Percentiles rank a stretch among this genome's conserved stretches.
Evolutionary conservation across 2,329 filamentous ascomycete genomes (phyloP).

Genomic region (Coniochaeta hoffmannii): DNA sequence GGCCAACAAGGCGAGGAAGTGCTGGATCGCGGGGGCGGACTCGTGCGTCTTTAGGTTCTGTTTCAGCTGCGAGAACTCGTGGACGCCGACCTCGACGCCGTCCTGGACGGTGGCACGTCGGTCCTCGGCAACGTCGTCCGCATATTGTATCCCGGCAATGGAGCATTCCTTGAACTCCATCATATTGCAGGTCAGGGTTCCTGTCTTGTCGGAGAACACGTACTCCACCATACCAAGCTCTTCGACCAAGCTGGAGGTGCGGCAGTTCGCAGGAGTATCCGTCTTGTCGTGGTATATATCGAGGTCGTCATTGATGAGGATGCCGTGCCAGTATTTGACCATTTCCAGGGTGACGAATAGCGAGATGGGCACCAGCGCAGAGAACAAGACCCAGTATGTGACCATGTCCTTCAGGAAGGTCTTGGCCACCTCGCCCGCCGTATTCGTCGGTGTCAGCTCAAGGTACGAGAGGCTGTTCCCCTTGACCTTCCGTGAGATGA

Average conservation of each 20-base stretch:
- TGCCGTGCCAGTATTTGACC: slow-evolving; percentile 97
- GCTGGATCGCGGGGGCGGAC: slow-evolving; percentile 50
- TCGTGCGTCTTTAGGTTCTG: slow-evolving; percentile 58
- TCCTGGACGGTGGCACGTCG: slow-evolving; percentile 73
- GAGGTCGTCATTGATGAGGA: slow-evolving; percentile 92
- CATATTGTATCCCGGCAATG: slow-evolving; percentile 90
- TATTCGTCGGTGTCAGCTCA: slow-evolving; percentile 53
- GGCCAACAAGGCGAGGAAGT: slow-evolving; percentile 80
- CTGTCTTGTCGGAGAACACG: slow-evolving; percentile 97
- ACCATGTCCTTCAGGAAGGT: slow-evolving; percentile 93
- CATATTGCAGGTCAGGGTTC: slow-evolving; percentile 93
- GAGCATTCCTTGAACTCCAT: slow-evolving; percentile 98
- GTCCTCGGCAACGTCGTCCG: slow-evolving; percentile 87
- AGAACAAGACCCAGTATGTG: slow-evolving; percentile 98
- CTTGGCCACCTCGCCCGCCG: slow-evolving; percentile 46
- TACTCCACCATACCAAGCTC: slow-evolving; percentile 98
- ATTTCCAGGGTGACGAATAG: slow-evolving; percentile 96
- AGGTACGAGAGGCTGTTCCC: slow-evolving; percentile 65
- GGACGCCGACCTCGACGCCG: slow-evolving; percentile 68
- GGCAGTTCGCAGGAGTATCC: slow-evolving; percentile 90
- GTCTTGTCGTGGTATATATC: slow-evolving; percentile 97
- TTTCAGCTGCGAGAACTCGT: slow-evolving; percentile 72
- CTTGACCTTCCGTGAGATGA: slow-evolving; percentile 65
- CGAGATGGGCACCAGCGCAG: slow-evolving; percentile 91
- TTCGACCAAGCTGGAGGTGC: slow-evolving; percentile 93